A percentile compares a stretch with the other conserved stretches of the same genome.
phyloP scores from a whole-genome alignment of 495 filamentous ascomycete species.

The Daldinia grandis region DNA sequence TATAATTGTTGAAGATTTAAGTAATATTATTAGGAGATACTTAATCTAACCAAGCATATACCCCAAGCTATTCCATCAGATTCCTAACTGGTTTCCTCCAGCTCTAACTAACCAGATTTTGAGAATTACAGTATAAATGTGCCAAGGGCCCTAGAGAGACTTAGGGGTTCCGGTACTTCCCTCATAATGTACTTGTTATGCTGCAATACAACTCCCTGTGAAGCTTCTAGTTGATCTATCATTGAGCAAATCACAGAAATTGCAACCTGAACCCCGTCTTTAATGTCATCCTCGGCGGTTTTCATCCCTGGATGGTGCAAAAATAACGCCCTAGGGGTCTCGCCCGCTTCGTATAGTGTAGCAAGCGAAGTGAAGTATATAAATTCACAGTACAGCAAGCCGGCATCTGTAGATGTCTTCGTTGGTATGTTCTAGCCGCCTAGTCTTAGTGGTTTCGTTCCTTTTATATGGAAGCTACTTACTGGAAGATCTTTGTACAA shows the following conservation, averaged over 20 bases:
- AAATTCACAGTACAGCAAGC: slow-evolving; percentile 19
- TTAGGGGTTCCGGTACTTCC: not conserved
- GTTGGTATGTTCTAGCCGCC: not conserved
- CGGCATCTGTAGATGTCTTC: slow-evolving; percentile 7
- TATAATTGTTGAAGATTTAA: too few species aligned
- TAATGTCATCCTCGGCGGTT: slow-evolving; percentile 3
- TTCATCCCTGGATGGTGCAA: slow-evolving; percentile 13
- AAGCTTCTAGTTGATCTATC: slow-evolving; percentile 13
- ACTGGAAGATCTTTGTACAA: slow-evolving; percentile 11
- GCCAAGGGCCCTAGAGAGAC: not conserved
- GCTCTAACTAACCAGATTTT: too few species aligned
- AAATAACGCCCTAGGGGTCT: slow-evolving; percentile 4
- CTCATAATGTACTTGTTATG: not conserved
- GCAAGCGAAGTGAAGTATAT: slow-evolving; percentile 17
- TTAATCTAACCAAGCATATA: too few species aligned
- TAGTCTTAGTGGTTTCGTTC: not conserved
- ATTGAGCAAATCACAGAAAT: slow-evolving; percentile 16
- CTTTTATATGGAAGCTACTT: not conserved
- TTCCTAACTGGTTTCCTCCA: too few species aligned
- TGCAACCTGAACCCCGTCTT: slow-evolving; percentile 13
- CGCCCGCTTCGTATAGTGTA: not conserved
- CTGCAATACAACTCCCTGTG: not conserved
- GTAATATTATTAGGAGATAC: too few species aligned
- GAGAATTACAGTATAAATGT: not conserved
- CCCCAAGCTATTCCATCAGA: too few species aligned